Percentiles rank a stretch among this genome's conserved stretches.
These are phyloP conservation scores for Paramyrothecium roridum DNA, from an alignment of 2,329 filamentous ascomycete species.

Conservation along the genomic window DNA sequence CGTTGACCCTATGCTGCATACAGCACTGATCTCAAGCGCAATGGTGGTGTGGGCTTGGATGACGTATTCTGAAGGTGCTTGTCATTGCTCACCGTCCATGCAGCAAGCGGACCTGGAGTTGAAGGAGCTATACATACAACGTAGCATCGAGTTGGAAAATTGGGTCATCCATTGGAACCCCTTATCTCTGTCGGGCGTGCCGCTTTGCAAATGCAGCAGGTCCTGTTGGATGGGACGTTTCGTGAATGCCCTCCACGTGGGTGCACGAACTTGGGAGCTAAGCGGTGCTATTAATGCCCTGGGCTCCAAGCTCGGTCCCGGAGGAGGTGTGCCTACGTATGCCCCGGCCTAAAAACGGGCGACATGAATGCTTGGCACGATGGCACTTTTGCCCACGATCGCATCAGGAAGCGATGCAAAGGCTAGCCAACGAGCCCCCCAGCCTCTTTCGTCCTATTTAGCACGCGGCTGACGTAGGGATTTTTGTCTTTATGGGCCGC, in stretches of 20 bases:
- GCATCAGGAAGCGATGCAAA: too few species aligned
- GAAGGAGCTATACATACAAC: conserved; percentile 17
- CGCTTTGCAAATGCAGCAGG: conserved; percentile 24
- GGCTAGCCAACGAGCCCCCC: too few species aligned
- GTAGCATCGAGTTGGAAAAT: conserved; percentile 17
- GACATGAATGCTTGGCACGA: too few species aligned
- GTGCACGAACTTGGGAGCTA: conserved; percentile 15
- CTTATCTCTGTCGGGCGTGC: conserved; percentile 21
- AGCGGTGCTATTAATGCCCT: conserved; percentile 7
- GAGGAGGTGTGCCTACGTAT: too few species aligned
- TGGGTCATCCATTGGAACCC: conserved; percentile 22
- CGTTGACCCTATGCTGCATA: conserved; percentile 29
- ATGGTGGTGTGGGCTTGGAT: conserved; percentile 33
- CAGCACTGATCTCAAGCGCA: conserved; percentile 25
- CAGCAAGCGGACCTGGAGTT: conserved; percentile 19
- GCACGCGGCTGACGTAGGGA: too few species aligned
- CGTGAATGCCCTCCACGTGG: conserved; percentile 12
- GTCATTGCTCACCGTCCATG: conserved; percentile 19
- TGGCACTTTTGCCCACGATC: too few species aligned
- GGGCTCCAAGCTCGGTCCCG: background rate
- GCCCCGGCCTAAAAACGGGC: too few species aligned
- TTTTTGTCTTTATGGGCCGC: too few species aligned
- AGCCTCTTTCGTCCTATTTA: too few species aligned
- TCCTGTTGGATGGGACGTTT: conserved; percentile 22
- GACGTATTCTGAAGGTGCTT: conserved; percentile 19